These are phyloP conservation scores for Blastocladiella britannica DNA, from an alignment of 192 early-diverging fungal genomes.

Conservation along the genomic window DNA sequence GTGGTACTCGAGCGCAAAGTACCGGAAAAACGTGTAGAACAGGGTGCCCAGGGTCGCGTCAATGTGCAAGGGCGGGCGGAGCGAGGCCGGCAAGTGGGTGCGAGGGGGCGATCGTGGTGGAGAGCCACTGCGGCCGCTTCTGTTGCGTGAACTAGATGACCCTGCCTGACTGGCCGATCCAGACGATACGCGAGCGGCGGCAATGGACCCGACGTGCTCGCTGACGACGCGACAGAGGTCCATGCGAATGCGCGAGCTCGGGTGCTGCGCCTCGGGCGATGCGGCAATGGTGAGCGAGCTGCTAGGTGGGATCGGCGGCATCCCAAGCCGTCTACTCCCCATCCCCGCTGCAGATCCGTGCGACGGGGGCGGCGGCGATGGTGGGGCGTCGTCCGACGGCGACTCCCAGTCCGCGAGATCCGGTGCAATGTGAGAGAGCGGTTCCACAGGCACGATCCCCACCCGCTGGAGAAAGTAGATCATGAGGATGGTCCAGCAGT, in stretches of 20 bases:
- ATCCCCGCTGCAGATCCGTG: no score
- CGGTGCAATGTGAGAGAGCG: conserved; percentile 7
- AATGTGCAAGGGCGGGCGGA: no score
- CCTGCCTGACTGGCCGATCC: no score
- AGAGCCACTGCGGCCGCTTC: no score
- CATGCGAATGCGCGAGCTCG: no score
- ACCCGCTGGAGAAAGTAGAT: conserved; percentile 83
- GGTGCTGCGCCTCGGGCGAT: not conserved
- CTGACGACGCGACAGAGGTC: no score
- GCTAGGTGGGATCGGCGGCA: not conserved
- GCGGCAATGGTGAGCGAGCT: not conserved
- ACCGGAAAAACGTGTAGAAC: not conserved
- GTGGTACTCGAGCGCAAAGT: not conserved
- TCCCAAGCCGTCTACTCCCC: no score
- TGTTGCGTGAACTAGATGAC: no score
- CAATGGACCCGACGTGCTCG: no score
- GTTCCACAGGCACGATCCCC: conserved; percentile 71
- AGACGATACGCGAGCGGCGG: no score
- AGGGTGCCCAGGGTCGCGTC: not conserved
- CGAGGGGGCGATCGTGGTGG: no score
- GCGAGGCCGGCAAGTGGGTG: not conserved
- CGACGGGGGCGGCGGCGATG: no score
- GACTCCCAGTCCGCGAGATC: not conserved
- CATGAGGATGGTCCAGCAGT: conserved; percentile 84
- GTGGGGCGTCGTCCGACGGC: not conserved